Conservation (phyloP, 139 green algal genomes). For the Yamagishiella unicocca region DNA sequence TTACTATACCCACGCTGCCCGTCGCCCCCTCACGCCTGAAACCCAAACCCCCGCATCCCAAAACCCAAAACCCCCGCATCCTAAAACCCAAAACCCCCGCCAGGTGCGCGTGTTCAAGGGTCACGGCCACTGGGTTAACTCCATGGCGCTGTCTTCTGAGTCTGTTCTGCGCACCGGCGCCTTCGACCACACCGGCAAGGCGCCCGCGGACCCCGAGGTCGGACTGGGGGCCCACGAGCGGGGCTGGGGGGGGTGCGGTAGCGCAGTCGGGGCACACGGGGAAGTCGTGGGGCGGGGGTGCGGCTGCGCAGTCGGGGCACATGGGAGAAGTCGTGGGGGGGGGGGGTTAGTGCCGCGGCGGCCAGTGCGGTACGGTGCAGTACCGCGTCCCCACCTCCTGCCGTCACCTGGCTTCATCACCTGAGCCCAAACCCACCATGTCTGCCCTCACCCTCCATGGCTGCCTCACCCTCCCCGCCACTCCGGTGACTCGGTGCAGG, state of each 20-base stretch:
- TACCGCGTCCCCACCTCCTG: no score
- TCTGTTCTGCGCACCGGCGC: conserved; percentile 90
- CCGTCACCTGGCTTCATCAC: no score
- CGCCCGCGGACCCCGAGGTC: conserved; percentile 56
- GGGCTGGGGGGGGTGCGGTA: no score
- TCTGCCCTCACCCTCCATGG: no score
- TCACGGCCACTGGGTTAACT: conserved; percentile 99
- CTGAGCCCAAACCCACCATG: no score
- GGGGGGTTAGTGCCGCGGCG: not conserved
- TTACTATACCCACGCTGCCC: no score
- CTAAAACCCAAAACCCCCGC: no score
- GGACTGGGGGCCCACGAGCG: no score
- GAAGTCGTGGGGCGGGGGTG: not conserved
- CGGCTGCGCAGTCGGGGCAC: not conserved
- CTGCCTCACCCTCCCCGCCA: not conserved
- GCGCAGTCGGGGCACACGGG: not conserved
- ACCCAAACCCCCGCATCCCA: no score
- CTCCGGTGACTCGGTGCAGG: not conserved
- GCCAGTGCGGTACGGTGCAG: not conserved
- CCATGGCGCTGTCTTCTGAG: conserved; percentile 91
- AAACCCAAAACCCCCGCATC: no score
- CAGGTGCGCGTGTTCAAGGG: conserved; percentile 80
- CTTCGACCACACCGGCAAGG: conserved; percentile 90
- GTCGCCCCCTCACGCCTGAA: not conserved
- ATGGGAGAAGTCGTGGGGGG: not conserved